Evolutionary conservation across 768 basidiomycete genomes (phyloP).

Genomic region (Collybia mongolica): DNA sequence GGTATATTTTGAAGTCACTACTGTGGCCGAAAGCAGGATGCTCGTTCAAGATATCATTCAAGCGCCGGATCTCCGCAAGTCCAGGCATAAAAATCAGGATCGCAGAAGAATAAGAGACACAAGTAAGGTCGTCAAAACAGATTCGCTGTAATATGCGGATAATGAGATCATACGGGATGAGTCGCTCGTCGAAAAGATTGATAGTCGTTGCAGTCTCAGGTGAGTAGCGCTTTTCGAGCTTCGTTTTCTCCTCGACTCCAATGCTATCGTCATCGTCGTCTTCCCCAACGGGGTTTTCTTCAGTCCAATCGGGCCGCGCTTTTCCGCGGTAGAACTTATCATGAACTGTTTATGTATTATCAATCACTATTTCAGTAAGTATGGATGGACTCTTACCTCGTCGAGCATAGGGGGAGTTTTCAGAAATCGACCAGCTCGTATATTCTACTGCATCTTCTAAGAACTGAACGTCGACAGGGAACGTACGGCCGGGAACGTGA

Average conservation of each 20-base stretch:
- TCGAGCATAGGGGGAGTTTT: slow-evolving; percentile 78
- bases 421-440: slow-evolving; percentile 75
- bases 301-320: slow-evolving; percentile 73
- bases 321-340: slow-evolving; percentile 67
- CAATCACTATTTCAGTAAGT: not conserved
- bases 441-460: slow-evolving; percentile 91
- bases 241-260: slow-evolving; percentile 35
- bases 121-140: slow-evolving; percentile 63
- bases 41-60: slow-evolving; percentile 78
- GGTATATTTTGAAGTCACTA: slow-evolving; percentile 71
- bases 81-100: slow-evolving; percentile 94
- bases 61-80: slow-evolving; percentile 85
- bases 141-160: slow-evolving; percentile 77
- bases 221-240: slow-evolving; percentile 81
- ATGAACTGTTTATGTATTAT: slow-evolving; percentile 37
- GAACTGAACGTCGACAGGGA: slow-evolving; percentile 83
- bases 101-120: slow-evolving; percentile 67
- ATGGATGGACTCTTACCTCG: slow-evolving; percentile 45
- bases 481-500: slow-evolving; percentile 91
- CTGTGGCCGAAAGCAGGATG: slow-evolving; percentile 70
- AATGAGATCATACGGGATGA: slow-evolving; percentile 92
- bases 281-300: slow-evolving; percentile 59
- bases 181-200: slow-evolving; percentile 82
- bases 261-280: slow-evolving; percentile 63
- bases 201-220: slow-evolving; percentile 70